Percentiles rank a stretch among this genome's conserved stretches.
Conservation (phyloP, 352 stramenopile species). For the Thalassiosira exigua region DNA sequence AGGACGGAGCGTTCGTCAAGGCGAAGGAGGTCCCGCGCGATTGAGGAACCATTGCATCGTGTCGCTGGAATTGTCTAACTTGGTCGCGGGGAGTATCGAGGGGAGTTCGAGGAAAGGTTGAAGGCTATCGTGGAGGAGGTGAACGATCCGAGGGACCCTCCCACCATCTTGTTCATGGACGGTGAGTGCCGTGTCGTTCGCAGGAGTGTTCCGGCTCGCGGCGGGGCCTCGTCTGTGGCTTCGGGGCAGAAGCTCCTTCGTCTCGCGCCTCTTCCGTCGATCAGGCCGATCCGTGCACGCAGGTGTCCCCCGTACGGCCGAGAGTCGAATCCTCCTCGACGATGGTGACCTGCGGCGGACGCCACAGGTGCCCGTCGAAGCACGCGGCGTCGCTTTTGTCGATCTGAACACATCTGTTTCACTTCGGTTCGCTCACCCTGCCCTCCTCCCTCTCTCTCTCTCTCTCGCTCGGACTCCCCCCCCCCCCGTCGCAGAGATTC, state of each 20-base stretch:
- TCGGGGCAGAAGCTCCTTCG: too few species aligned
- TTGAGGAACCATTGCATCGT: slow-evolving; percentile 92
- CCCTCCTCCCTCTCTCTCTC: neutral
- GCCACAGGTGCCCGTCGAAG: too few species aligned
- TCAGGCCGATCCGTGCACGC: too few species aligned
- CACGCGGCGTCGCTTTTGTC: too few species aligned
- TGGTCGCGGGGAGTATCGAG: slow-evolving; percentile 93
- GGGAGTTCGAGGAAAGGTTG: slow-evolving; percentile 95
- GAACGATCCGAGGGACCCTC: slow-evolving; percentile 82
- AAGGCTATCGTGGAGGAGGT: slow-evolving; percentile 94
- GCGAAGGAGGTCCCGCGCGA: slow-evolving; percentile 49
- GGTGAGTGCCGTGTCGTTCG: too few species aligned
- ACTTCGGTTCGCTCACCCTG: neutral
- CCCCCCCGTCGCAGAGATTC: slow-evolving; percentile 82
- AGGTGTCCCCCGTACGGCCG: too few species aligned
- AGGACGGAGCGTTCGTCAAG: slow-evolving; percentile 55
- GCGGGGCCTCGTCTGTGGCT: too few species aligned
- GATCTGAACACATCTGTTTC: too few species aligned
- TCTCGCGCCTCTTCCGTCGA: too few species aligned
- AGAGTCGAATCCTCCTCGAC: too few species aligned
- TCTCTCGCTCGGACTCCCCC: neutral
- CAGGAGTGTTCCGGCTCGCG: too few species aligned
- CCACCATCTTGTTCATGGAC: slow-evolving; percentile 94
- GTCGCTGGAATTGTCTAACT: slow-evolving; percentile 89
- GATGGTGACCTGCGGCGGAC: too few species aligned